Evolutionary conservation across 1,139 yeast species (phyloP).

Genomic region (Suhomyces terraborum): DNA sequence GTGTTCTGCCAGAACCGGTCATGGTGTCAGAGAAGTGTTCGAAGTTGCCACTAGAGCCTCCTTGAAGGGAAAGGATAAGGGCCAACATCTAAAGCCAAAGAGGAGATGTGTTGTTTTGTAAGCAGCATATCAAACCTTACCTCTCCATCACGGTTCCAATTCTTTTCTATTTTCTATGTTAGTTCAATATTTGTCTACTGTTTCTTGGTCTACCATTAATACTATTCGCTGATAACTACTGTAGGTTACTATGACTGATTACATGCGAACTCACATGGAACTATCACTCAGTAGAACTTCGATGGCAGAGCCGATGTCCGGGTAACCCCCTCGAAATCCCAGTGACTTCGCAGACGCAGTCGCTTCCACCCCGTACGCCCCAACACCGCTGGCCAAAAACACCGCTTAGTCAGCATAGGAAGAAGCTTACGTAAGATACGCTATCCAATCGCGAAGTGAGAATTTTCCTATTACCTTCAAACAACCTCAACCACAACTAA

Average conservation of each 20-base stretch:
- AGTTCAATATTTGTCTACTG: constrained; percentile 9
- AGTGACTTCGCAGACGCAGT: too few relatives aligned
- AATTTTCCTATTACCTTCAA: constrained; percentile 12
- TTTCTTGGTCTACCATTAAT: constrained; percentile 14
- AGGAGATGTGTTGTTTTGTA: constrained; percentile 61
- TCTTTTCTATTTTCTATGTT: constrained; percentile 14
- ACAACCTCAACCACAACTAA: background rate
- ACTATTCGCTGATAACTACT: constrained; percentile 12
- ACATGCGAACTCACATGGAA: too few relatives aligned
- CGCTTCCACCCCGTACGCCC: too few relatives aligned
- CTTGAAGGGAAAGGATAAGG: constrained; percentile 58
- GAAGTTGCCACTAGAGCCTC: constrained; percentile 93
- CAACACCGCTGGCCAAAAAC: too few relatives aligned
- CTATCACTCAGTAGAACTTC: too few relatives aligned
- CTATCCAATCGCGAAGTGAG: constrained; percentile 15
- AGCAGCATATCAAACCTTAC: constrained; percentile 13
- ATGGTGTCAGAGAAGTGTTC: constrained; percentile 88
- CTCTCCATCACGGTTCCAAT: constrained; percentile 7
- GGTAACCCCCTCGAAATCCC: background rate
- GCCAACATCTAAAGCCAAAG: too few relatives aligned
- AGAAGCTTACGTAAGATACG: constrained; percentile 10
- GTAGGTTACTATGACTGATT: too few relatives aligned
- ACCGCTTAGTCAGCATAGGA: too few relatives aligned
- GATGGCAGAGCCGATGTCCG: background rate
- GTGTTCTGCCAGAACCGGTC: constrained; percentile 91